Conservation (phyloP, 768 basidiomycete genomes). For the Inosperma sp. region DNA sequence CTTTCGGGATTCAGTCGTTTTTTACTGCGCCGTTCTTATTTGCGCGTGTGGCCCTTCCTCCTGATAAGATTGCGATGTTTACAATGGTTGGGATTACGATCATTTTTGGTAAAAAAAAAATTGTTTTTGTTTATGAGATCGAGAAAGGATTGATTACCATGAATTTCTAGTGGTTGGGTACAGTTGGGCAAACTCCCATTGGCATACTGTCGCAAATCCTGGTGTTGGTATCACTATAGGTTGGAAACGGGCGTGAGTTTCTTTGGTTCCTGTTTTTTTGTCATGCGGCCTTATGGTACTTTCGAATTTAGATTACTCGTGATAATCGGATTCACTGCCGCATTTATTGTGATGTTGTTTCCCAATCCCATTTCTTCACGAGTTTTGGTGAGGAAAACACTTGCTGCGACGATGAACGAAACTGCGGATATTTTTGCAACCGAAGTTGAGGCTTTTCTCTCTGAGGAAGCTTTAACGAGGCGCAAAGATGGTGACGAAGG, state of each 20-base stretch:
- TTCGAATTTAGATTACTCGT: conserved; percentile 33
- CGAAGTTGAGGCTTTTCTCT: conserved; percentile 42
- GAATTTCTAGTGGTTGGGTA: conserved; percentile 34
- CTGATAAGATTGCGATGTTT: conserved; percentile 34
- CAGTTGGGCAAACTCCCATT: conserved; percentile 39
- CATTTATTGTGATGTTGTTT: conserved; percentile 45
- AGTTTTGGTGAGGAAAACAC: conserved; percentile 38
- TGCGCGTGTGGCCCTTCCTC: conserved; percentile 32
- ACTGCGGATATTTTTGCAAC: conserved; percentile 35
- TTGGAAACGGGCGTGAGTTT: conserved; percentile 41
- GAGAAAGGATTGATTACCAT: background rate
- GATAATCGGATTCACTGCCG: conserved; percentile 42
- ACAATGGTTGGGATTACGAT: conserved; percentile 36
- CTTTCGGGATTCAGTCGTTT: conserved; percentile 30
- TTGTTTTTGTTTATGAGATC: background rate
- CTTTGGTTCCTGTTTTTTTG: background rate
- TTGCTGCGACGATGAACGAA: conserved; percentile 34
- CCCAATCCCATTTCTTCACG: conserved; percentile 41
- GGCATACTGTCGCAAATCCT: conserved; percentile 23
- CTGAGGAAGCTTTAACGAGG: conserved; percentile 37
- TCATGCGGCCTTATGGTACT: background rate
- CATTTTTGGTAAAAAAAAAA: conserved; percentile 36
- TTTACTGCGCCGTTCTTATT: conserved; percentile 35
- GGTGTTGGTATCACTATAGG: conserved; percentile 37
- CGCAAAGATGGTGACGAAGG: conserved; percentile 22